Percentiles rank a stretch among this genome's conserved stretches.
Conservation (phyloP, 371 early-diverging fungal species). For the Circinella minor region DNA sequence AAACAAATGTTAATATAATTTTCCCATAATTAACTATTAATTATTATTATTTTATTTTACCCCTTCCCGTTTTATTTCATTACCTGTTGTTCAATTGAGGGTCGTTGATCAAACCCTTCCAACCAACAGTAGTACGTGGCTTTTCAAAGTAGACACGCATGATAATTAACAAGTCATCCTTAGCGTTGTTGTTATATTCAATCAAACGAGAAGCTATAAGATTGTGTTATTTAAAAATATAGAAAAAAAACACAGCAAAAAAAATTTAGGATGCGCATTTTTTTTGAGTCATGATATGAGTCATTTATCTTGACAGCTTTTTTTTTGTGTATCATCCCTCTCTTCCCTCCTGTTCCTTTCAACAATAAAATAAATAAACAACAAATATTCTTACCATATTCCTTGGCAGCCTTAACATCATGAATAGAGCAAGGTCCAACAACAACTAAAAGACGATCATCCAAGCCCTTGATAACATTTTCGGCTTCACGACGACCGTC, state of each 20-base stretch:
- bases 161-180: conserved; percentile 79
- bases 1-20: conserved; percentile 5
- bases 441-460: conserved; percentile 82
- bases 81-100: conserved; percentile 67
- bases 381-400: conserved; percentile 66
- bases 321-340: background rate
- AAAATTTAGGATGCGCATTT: background rate
- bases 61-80: background rate
- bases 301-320: background rate
- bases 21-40: background rate
- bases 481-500: conserved; percentile 60
- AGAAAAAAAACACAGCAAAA: no score
- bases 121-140: conserved; percentile 92
- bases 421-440: conserved; percentile 94
- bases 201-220: conserved; percentile 50
- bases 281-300: background rate
- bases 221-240: background rate
- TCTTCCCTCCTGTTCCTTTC: background rate
- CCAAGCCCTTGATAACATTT: conserved; percentile 74
- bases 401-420: conserved; percentile 84
- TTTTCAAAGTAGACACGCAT: conserved; percentile 97
- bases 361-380: no score
- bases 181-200: conserved; percentile 58
- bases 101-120: conserved; percentile 92
- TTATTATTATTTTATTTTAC: background rate